Evolutionary conservation across 225 moss, liverwort and hornwort genomes (phyloP).

Genomic region (Bryoerythrophyllum caledonicum): DNA sequence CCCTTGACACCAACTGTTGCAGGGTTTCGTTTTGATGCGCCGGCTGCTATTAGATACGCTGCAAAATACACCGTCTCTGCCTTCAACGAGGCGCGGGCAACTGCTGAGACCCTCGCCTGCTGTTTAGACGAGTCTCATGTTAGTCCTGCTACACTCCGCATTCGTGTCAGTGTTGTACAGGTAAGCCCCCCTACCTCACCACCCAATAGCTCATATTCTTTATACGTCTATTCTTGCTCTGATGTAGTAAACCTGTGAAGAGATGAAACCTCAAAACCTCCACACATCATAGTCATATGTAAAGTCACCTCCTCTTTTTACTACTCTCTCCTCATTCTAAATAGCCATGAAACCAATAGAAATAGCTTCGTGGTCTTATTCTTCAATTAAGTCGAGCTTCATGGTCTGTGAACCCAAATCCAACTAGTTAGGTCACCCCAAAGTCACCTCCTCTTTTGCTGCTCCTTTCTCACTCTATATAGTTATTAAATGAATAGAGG

Average conservation of each 20-base stretch:
- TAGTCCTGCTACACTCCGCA: conserved; percentile 67
- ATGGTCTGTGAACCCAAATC: too few relatives aligned
- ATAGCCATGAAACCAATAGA: too few relatives aligned
- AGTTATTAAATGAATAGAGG: too few relatives aligned
- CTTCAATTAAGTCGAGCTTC: too few relatives aligned
- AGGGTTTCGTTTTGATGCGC: conserved; percentile 91
- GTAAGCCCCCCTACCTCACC: conserved; percentile 46
- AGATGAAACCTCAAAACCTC: not conserved
- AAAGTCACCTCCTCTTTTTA: too few relatives aligned
- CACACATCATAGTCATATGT: too few relatives aligned
- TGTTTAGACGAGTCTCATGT: conserved; percentile 87
- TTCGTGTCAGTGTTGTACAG: conserved; percentile 78
- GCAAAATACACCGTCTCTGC: conserved; percentile 70
- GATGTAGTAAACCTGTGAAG: not conserved
- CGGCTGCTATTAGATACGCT: conserved; percentile 78
- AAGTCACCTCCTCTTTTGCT: too few relatives aligned
- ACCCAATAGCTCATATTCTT: not conserved
- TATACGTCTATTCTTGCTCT: conserved; percentile 1
- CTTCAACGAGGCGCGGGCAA: conserved; percentile 39
- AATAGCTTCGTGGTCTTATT: too few relatives aligned
- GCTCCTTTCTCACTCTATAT: too few relatives aligned
- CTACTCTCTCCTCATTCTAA: too few relatives aligned
- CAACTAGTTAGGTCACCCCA: too few relatives aligned
- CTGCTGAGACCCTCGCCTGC: conserved; percentile 66
- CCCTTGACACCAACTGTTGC: conserved; percentile 69